phyloP scores from a whole-genome alignment of 2,329 filamentous ascomycete species.

The Trichoderma arundinaceum region DNA sequence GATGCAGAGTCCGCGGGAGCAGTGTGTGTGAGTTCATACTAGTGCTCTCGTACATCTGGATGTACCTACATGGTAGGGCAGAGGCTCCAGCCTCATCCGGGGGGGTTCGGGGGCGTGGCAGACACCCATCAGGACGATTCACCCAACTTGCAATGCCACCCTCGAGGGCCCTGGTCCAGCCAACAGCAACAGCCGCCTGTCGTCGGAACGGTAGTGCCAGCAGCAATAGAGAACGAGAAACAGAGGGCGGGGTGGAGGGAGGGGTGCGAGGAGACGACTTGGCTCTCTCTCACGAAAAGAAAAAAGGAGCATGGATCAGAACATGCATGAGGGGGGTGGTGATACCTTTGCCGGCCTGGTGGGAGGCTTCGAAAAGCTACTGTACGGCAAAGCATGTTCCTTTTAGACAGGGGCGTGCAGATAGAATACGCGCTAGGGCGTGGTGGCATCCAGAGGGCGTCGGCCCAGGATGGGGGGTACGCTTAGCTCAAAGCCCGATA shows the following conservation, averaged over 20 bases:
- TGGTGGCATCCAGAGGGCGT: too few relatives aligned
- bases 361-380: too few relatives aligned
- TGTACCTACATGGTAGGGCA: conserved; percentile 27
- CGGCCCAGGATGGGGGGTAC: not conserved
- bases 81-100: conserved; percentile 36
- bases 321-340: too few relatives aligned
- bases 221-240: not conserved
- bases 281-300: too few relatives aligned
- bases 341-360: too few relatives aligned
- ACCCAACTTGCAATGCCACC: conserved; percentile 5
- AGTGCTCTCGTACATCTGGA: conserved; percentile 19
- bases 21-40: conserved; percentile 18
- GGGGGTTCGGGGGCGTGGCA: not conserved
- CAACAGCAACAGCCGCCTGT: conserved; percentile 15
- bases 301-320: too few relatives aligned
- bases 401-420: too few relatives aligned
- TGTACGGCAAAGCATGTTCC: too few relatives aligned
- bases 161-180: not conserved
- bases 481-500: conserved; percentile 28
- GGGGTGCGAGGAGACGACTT: not conserved
- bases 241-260: too few relatives aligned
- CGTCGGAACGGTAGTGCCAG: not conserved
- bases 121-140: conserved; percentile 16
- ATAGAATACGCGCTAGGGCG: too few relatives aligned
- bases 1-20: conserved; percentile 30